Percentiles rank a stretch among this genome's conserved stretches.
Evolutionary conservation across 192 early-diverging fungal species (phyloP).

Genomic region (Paraglomus occultum): DNA sequence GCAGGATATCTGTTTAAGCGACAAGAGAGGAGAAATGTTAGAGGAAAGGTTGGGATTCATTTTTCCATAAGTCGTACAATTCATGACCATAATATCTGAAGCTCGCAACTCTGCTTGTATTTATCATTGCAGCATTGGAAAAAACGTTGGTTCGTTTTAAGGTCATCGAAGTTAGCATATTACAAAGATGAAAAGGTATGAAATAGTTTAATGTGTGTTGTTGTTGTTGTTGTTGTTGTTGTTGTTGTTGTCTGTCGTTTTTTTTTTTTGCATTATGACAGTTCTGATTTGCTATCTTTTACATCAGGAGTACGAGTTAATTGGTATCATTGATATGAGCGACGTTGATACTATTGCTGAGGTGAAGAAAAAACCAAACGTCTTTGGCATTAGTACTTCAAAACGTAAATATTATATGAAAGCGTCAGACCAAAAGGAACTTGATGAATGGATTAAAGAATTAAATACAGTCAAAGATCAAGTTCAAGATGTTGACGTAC

Average conservation of each 20-base stretch:
- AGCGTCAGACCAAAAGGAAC: slow-evolving; percentile 48
- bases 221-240: not conserved
- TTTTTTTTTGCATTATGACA: not conserved
- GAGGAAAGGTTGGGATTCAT: not conserved
- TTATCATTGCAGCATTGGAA: slow-evolving; percentile 67
- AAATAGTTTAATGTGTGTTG: not conserved
- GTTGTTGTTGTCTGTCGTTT: not conserved
- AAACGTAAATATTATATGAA: slow-evolving; percentile 72
- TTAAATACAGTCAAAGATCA: slow-evolving; percentile 43
- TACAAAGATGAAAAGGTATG: slow-evolving; percentile 80
- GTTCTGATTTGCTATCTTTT: not conserved
- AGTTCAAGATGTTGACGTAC: slow-evolving; percentile 31
- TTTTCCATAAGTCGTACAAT: too few species aligned
- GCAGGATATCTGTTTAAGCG: slow-evolving; percentile 60
- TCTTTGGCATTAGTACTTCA: slow-evolving; percentile 75
- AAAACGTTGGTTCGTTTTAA: slow-evolving; percentile 82
- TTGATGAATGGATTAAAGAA: slow-evolving; percentile 65
- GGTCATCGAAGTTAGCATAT: slow-evolving; percentile 74
- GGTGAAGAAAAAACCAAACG: slow-evolving; percentile 62
- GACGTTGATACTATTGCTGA: slow-evolving; percentile 71
- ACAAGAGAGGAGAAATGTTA: slow-evolving; percentile 56
- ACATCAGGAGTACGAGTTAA: slow-evolving; percentile 71
- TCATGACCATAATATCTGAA: too few species aligned
- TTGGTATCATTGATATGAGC: slow-evolving; percentile 68
- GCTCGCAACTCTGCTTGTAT: not conserved